Conservation (phyloP, 2,329 filamentous ascomycete species). For the Epichloe scottii region DNA sequence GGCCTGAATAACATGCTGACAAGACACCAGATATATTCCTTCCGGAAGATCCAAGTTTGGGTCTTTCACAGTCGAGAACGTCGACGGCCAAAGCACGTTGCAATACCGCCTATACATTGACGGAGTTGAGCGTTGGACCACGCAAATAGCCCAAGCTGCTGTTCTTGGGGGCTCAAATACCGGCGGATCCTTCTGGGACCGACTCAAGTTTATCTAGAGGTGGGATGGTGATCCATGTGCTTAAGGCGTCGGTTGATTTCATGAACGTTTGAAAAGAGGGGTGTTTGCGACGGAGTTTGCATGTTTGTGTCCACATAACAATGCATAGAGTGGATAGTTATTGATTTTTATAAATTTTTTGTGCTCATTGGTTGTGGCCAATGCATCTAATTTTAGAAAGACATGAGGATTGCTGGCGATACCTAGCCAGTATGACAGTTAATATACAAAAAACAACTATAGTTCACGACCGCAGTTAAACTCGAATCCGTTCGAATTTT, state of each 20-base stretch:
- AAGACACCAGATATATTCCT: slow-evolving; percentile 51
- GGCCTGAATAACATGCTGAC: slow-evolving; percentile 2
- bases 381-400: too few species aligned
- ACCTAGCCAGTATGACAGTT: too few species aligned
- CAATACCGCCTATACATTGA: slow-evolving; percentile 76
- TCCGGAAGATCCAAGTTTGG: slow-evolving; percentile 85
- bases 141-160: slow-evolving; percentile 34
- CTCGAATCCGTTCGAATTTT: too few species aligned
- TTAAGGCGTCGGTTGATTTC: not conserved
- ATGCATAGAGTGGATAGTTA: too few species aligned
- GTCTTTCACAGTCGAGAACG: slow-evolving; percentile 54
- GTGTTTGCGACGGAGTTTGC: not conserved
- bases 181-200: slow-evolving; percentile 35
- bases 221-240: not conserved
- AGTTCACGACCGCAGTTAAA: too few species aligned
- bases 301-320: too few species aligned
- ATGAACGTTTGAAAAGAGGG: not conserved
- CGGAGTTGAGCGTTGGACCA: slow-evolving; percentile 66
- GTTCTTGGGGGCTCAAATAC: slow-evolving; percentile 16
- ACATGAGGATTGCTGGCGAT: too few species aligned
- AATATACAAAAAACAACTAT: too few species aligned
- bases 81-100: slow-evolving; percentile 53
- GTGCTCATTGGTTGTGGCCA: too few species aligned
- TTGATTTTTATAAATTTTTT: too few species aligned
- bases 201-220: slow-evolving; percentile 16